These are phyloP conservation scores for Chloropicon primus DNA, from an alignment of 139 green algal genomes.

Conservation along the genomic window DNA sequence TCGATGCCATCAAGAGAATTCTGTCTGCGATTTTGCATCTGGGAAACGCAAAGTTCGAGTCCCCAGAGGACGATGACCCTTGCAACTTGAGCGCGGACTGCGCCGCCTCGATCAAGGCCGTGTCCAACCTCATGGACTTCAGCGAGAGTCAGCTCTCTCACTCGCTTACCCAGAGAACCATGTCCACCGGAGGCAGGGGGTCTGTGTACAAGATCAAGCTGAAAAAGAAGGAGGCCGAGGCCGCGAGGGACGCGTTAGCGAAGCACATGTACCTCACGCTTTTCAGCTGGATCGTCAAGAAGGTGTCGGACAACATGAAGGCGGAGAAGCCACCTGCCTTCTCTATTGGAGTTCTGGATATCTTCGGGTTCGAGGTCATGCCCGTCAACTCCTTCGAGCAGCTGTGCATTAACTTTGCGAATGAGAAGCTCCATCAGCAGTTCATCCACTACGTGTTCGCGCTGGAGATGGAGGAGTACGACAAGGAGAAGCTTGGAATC, in stretches of 20 bases:
- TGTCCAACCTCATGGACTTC: neutral
- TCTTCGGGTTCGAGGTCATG: conserved; percentile 5
- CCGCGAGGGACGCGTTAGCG: conserved; percentile 33
- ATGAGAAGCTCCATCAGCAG: conserved; percentile 5
- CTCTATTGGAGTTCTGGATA: conserved; percentile 4
- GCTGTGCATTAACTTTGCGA: conserved; percentile 8
- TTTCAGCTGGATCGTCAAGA: conserved; percentile 42
- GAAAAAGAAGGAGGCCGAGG: conserved; percentile 37
- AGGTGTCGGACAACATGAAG: neutral
- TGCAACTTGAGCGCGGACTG: neutral
- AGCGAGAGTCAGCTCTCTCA: neutral
- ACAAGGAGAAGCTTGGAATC: neutral
- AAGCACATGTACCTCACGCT: conserved; percentile 44
- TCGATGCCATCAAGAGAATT: neutral
- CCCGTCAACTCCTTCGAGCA: conserved; percentile 7
- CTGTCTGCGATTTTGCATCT: neutral
- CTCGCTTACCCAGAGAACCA: conserved; percentile 24
- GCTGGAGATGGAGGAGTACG: conserved; percentile 7
- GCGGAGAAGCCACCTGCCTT: neutral
- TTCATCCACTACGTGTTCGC: conserved; percentile 4
- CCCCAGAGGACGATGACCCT: neutral
- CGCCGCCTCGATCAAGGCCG: neutral
- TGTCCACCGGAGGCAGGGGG: conserved; percentile 21
- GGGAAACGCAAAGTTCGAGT: neutral
- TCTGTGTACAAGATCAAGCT: conserved; percentile 34